phyloP scores from a whole-genome alignment of 75 land plant species.

The Chamaecyparis obtusa region DNA sequence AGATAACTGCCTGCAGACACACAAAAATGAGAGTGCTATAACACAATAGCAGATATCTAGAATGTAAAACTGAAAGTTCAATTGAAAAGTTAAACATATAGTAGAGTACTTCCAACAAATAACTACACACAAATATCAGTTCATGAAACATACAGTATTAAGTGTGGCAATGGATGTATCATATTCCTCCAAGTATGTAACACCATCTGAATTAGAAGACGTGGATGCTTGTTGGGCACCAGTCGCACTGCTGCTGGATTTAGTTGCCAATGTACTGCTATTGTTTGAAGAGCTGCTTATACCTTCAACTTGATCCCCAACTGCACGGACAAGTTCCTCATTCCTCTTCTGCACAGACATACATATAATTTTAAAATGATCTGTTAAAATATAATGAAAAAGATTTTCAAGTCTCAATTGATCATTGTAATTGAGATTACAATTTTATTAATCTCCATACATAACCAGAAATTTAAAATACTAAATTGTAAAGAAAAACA shows the following conservation, averaged over 20 bases:
- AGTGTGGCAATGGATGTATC: slow-evolving; percentile 76
- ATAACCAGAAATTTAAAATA: background rate
- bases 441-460: background rate
- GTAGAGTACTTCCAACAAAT: background rate
- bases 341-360: slow-evolving; percentile 39
- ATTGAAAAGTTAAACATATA: background rate
- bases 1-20: slow-evolving; percentile 65
- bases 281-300: slow-evolving; percentile 25
- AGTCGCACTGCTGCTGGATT: slow-evolving; percentile 25
- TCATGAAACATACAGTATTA: slow-evolving; percentile 63
- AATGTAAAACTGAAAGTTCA: background rate
- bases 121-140: background rate
- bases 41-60: background rate
- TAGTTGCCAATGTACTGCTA: slow-evolving; percentile 31
- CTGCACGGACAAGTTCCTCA: slow-evolving; percentile 74
- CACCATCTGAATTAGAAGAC: slow-evolving; percentile 24
- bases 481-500: background rate
- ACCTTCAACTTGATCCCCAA: slow-evolving; percentile 66
- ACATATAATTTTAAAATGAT: background rate
- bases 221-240: slow-evolving; percentile 32
- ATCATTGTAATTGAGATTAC: background rate
- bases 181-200: slow-evolving; percentile 64
- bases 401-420: background rate
- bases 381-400: background rate
- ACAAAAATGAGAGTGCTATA: background rate